Percentiles rank a stretch among this genome's conserved stretches.
phyloP scores from a whole-genome alignment of 306 rosid genomes.

The Adenanthera pavonina region DNA sequence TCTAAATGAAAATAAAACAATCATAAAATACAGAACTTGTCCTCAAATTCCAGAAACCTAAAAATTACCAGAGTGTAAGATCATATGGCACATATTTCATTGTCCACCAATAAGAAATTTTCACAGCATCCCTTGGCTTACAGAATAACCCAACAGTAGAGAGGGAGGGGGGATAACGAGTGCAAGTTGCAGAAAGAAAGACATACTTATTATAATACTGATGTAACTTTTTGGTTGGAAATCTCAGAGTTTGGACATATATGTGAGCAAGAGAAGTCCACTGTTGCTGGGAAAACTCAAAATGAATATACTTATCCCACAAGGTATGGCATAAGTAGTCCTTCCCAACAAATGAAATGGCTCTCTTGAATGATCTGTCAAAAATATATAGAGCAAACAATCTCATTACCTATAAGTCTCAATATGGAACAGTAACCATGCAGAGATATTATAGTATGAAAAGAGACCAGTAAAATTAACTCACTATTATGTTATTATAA shows the following conservation, averaged over 20 bases:
- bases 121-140: background rate
- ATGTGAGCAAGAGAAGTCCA: conserved; percentile 77
- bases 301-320: conserved; percentile 89
- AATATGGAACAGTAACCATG: conserved; percentile 30
- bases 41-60: background rate
- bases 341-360: conserved; percentile 82
- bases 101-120: background rate
- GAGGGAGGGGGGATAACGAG: background rate
- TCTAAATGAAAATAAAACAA: background rate
- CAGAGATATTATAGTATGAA: conserved; percentile 23
- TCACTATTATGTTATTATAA: conserved; percentile 10
- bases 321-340: conserved; percentile 75
- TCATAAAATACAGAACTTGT: background rate
- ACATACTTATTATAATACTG: conserved; percentile 68
- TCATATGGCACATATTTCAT: background rate
- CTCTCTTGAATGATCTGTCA: conserved; percentile 77
- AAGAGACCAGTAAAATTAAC: background rate
- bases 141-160: background rate
- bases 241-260: conserved; percentile 76
- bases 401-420: conserved; percentile 33
- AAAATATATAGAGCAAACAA: conserved; percentile 34
- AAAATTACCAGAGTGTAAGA: background rate
- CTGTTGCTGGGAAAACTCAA: conserved; percentile 81
- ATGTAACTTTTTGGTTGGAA: conserved; percentile 83
- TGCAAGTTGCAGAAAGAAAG: conserved; percentile 14